These are phyloP conservation scores for Kuraishia ogatae DNA, from an alignment of 805 yeast species.

Conservation along the genomic window DNA sequence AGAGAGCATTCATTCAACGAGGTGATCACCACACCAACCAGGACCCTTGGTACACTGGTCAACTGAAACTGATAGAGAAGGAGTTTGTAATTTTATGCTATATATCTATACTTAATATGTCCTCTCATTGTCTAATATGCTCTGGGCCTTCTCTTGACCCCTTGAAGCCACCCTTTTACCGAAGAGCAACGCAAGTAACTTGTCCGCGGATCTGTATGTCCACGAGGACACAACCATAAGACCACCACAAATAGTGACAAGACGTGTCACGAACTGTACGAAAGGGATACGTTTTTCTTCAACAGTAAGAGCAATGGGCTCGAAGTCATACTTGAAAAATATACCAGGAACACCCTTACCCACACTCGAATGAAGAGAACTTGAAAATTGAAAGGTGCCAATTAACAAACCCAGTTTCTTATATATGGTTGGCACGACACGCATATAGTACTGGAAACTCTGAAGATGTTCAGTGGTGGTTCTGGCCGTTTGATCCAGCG, in stretches of 20 bases:
- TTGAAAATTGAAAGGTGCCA: conserved; percentile 81
- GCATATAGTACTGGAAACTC: conserved; percentile 55
- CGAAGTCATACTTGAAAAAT: conserved; percentile 78
- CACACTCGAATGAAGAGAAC: conserved; percentile 33
- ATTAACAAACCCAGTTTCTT: conserved; percentile 61
- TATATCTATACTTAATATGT: too few species aligned
- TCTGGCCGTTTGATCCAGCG: conserved; percentile 73
- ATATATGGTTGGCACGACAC: conserved; percentile 79
- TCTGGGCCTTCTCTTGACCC: conserved; percentile 32
- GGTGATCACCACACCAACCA: too few species aligned
- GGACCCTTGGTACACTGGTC: too few species aligned
- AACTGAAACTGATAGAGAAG: too few species aligned
- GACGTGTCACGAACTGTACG: conserved; percentile 63
- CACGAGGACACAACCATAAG: conserved; percentile 62
- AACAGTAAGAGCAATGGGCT: conserved; percentile 67
- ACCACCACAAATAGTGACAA: conserved; percentile 82
- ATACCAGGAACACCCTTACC: conserved; percentile 56
- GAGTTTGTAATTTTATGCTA: too few species aligned
- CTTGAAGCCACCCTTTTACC: conserved; percentile 49
- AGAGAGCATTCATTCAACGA: too few species aligned
- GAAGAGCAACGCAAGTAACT: conserved; percentile 35
- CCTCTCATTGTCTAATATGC: neutral
- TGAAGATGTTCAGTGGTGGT: conserved; percentile 38
- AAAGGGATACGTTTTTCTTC: conserved; percentile 71
- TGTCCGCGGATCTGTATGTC: conserved; percentile 50